Evolutionary conservation across 768 basidiomycete species (phyloP).

Genomic region (Trametes meyenii): DNA sequence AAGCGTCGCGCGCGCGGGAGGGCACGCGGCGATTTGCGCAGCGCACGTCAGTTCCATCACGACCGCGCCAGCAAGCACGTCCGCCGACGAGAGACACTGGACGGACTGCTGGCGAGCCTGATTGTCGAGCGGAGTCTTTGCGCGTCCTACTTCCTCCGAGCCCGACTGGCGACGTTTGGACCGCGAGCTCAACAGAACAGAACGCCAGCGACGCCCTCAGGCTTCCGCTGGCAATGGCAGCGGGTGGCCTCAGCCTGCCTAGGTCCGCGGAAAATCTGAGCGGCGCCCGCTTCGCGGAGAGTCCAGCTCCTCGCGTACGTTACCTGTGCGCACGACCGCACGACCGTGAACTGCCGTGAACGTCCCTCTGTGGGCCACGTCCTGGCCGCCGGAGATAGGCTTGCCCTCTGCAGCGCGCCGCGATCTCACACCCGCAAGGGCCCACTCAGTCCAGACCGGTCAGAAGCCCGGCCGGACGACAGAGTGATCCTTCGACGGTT

Average conservation of each 20-base stretch:
- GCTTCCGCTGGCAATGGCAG: background rate
- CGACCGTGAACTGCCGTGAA: background rate
- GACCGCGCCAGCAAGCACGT: slow-evolving; percentile 2
- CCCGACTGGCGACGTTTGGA: background rate
- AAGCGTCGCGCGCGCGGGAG: background rate
- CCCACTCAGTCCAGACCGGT: slow-evolving; percentile 1
- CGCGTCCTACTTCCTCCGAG: background rate
- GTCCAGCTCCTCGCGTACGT: background rate
- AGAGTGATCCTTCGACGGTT: slow-evolving; percentile 9
- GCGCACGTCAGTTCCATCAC: slow-evolving; percentile 6
- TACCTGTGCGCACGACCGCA: background rate
- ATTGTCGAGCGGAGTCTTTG: slow-evolving; percentile 19
- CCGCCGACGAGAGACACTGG: slow-evolving; percentile 12
- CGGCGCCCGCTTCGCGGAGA: background rate
- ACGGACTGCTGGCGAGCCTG: background rate
- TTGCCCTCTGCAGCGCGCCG: background rate
- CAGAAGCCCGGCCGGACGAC: slow-evolving; percentile 11
- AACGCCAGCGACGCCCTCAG: background rate
- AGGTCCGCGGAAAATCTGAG: background rate
- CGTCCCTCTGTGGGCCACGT: too few relatives aligned
- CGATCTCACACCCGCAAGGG: slow-evolving; percentile 6
- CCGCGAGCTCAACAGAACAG: background rate
- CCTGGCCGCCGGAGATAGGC: slow-evolving; percentile 12
- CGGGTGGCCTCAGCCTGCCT: slow-evolving; percentile 6
- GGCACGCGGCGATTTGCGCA: background rate